These are phyloP conservation scores for Claviceps pusilla DNA, from an alignment of 2,329 filamentous ascomycete species.

Conservation along the genomic window DNA sequence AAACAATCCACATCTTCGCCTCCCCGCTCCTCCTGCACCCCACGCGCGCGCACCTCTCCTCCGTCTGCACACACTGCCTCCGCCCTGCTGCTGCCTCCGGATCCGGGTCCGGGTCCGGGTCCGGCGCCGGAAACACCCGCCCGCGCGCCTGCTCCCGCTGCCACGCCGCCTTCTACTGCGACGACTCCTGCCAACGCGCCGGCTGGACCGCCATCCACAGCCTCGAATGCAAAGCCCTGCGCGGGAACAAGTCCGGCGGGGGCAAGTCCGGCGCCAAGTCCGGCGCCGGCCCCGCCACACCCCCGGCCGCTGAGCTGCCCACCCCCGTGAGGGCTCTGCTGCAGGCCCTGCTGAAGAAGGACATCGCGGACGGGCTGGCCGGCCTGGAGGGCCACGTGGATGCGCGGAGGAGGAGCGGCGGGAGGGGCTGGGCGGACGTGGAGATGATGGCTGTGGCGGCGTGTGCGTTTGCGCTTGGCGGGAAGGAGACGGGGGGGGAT, in stretches of 20 bases:
- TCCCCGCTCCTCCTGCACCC: constrained; percentile 31
- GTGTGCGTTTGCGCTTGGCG: constrained; percentile 22
- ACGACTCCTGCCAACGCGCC: constrained; percentile 34
- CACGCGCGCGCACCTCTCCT: constrained; percentile 23
- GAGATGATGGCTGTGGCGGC: constrained; percentile 30
- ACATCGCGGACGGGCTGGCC: constrained; percentile 19
- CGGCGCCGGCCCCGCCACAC: too few species aligned
- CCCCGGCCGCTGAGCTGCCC: constrained; percentile 23
- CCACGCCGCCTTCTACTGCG: constrained; percentile 39
- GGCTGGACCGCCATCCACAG: constrained; percentile 39
- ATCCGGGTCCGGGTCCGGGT: too few species aligned
- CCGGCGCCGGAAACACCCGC: neutral
- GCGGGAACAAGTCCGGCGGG: constrained; percentile 8
- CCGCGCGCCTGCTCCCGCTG: constrained; percentile 36
- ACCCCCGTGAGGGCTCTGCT: constrained; percentile 40
- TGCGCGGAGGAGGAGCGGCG: constrained; percentile 19
- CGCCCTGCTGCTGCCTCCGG: constrained; percentile 1
- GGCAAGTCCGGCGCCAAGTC: constrained; percentile 5
- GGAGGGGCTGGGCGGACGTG: constrained; percentile 34
- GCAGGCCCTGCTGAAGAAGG: constrained; percentile 30
- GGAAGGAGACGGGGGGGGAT: constrained; percentile 18
- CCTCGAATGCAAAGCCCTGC: constrained; percentile 37
- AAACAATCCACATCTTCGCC: constrained; percentile 29
- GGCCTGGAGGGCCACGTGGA: constrained; percentile 31
- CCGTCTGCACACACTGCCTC: constrained; percentile 37